Evolutionary conservation across 2,329 filamentous ascomycete species (phyloP).

Genomic region (Paecilomyces sp.): DNA sequence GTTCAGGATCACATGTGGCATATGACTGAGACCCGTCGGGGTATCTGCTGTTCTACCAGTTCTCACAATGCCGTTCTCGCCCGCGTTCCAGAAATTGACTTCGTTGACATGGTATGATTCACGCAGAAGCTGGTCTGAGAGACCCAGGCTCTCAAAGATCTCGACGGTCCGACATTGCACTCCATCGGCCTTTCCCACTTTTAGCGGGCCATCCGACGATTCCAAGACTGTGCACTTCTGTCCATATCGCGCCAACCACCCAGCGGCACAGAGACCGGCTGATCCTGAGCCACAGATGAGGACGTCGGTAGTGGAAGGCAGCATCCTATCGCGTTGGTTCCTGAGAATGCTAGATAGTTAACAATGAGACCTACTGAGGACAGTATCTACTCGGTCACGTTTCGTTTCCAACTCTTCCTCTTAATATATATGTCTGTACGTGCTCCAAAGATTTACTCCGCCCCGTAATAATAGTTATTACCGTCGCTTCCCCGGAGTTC

Average conservation of each 20-base stretch:
- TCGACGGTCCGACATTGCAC: conserved; percentile 56
- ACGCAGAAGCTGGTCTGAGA: conserved; percentile 47
- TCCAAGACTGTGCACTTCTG: conserved; percentile 54
- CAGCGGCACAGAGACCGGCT: conserved; percentile 54
- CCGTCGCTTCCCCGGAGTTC: neutral
- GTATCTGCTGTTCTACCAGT: conserved; percentile 48
- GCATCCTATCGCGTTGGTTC: neutral
- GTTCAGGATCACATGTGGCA: conserved; percentile 52
- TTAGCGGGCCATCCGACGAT: conserved; percentile 46
- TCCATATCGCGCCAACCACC: conserved; percentile 54
- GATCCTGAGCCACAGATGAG: conserved; percentile 57
- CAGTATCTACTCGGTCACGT: neutral
- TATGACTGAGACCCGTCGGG: conserved; percentile 45
- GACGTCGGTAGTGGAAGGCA: conserved; percentile 36
- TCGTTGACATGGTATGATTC: conserved; percentile 55
- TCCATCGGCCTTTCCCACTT: conserved; percentile 57
- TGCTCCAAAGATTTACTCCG: neutral
- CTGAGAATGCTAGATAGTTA: neutral
- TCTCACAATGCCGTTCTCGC: conserved; percentile 30
- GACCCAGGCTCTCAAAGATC: conserved; percentile 54
- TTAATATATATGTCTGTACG: neutral
- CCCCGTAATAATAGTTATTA: neutral
- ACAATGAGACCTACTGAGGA: neutral
- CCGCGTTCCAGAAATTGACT: conserved; percentile 49
- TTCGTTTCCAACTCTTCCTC: neutral